Base-by-base conservation (phyloP, 192 early-diverging fungal genomes). In the Gryganskiella cystojenkinii region DNA sequence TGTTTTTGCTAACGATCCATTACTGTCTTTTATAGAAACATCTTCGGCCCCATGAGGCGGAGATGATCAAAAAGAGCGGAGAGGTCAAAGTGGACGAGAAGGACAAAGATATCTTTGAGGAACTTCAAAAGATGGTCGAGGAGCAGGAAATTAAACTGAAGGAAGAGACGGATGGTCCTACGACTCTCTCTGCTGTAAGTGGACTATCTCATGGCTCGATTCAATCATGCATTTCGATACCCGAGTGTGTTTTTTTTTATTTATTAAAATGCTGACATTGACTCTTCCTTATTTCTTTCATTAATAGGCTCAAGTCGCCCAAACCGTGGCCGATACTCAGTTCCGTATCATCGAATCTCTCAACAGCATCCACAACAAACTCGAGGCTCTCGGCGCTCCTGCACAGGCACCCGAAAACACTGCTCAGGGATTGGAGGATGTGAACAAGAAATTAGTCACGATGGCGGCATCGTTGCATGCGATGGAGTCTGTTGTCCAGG, bases 401-500 rank as follows among this genome's bases (percentile, higher is more conserved):
- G 20, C 62, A 5, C 65, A 68, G 30, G 60, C 74, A 3, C 74
- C 67, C 25, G 74, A 78, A 30, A 64, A 65, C 17, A 51, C 74
- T 0, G 11, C 66, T 10, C 43, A 64, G 30, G 35, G 37, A 5
- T 30, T 78, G 3, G 61, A 69, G 28, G 74, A 78, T 10, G 68
- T 78, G 22, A 78, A 59, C 61, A 30, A 34, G 15, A 68, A 78
- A 19, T 64, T 78, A 27, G 61, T 40, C 7, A 30, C 53, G 3
- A 69, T 78, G 65, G 67, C 56, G 1, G 64, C 65, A 3, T 78
- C 74, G 13, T 4, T 78, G 35, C 74, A 78, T 37, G 74, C 74
- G 2, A 78, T 78, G 74, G 74, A 78, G n/a, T 52, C 11, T 37
- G 74, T 78, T 15, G 74, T 78, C n/a, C 66, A 78, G n/a, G 74